Conservation (phyloP, 257 asterid genomes). For the Rubia yunnanensis region DNA sequence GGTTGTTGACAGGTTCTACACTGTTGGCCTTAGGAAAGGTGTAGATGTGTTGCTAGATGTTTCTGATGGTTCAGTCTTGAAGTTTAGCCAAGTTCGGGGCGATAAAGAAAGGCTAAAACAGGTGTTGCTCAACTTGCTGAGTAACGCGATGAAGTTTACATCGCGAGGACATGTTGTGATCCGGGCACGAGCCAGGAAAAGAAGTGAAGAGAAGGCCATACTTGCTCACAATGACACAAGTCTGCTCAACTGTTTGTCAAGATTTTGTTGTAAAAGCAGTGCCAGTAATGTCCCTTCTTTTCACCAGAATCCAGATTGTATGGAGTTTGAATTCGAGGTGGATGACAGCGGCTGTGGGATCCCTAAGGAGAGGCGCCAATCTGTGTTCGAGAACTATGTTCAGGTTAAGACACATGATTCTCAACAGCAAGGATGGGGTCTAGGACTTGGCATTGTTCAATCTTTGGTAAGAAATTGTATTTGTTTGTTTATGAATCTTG, state of each 20-base stretch:
- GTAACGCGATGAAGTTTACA: slow-evolving; percentile 71
- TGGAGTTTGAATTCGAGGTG: slow-evolving; percentile 66
- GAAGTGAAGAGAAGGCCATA: slow-evolving; percentile 21
- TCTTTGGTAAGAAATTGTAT: slow-evolving; percentile 47
- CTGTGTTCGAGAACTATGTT: slow-evolving; percentile 70
- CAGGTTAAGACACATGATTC: slow-evolving; percentile 41
- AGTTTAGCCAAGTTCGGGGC: slow-evolving; percentile 31
- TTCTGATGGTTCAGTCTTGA: slow-evolving; percentile 37
- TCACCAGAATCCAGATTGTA: slow-evolving; percentile 15
- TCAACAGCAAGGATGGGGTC: slow-evolving; percentile 61
- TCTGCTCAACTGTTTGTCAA: slow-evolving; percentile 11
- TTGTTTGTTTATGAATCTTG: not conserved
- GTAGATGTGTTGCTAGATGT: slow-evolving; percentile 60
- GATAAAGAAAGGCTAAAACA: slow-evolving; percentile 53
- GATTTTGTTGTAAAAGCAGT: slow-evolving; percentile 2
- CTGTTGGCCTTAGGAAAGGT: slow-evolving; percentile 50
- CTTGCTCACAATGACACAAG: slow-evolving; percentile 16
- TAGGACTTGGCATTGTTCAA: slow-evolving; percentile 78
- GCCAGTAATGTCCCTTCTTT: slow-evolving; percentile 7
- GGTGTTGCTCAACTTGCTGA: slow-evolving; percentile 48
- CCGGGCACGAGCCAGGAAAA: slow-evolving; percentile 40
- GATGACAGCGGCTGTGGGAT: slow-evolving; percentile 74
- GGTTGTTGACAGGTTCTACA: slow-evolving; percentile 52
- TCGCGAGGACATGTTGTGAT: slow-evolving; percentile 45
- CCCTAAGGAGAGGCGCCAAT: slow-evolving; percentile 51